Base-by-base conservation (phyloP, 768 basidiomycete species). In the Auricularia sp. region DNA sequence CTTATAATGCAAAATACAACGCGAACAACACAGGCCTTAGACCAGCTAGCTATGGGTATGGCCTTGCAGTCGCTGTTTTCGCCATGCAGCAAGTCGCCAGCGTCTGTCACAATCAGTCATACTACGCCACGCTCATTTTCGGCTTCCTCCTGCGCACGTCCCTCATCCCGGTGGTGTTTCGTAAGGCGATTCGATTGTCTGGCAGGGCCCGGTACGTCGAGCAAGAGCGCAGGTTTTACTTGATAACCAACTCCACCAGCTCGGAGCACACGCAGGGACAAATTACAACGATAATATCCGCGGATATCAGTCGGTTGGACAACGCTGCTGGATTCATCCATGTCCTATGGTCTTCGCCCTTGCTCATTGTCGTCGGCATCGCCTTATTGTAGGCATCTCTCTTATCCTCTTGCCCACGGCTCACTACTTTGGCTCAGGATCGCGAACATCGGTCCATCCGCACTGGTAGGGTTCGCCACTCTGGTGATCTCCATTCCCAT, bases 251-350 rank as follows among this genome's bases (percentile, higher is more conserved):
- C 6, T 18, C 14, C 10, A 21, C 10, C 47, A 51, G 47, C n/a
- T 65, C 80, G 34, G 77, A 83, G 51, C 85, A 87, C 69, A 83
- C 79, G 21, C 82, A 83, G 53, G 88, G 88, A 0, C 78, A 86
- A 69, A 84, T 88, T 56, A 87, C 83, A 6, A 90, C 87, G 0
- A 81, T 88, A 77, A 85, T 89, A 5, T 84, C 85, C 1, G 80
- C 84, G 11, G 47, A 51, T 18, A 51, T 21, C 16, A 51, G 10
- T 5, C 47, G 47, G 6, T 21, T 51, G 18, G 47, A 51, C 47
- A 51, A 51, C 47, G 47, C 47, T 18, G 5, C 47, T 0, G 47
- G 47, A 6, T 51, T 51, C 16, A 51, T 51, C 47, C 47, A 51
- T 3, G 47, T 51, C 18, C 47, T 51, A 18, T 51, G 47, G 47